Evolutionary conservation across 257 asterid genomes (phyloP).

Genomic region (Solanum tarijense): DNA sequence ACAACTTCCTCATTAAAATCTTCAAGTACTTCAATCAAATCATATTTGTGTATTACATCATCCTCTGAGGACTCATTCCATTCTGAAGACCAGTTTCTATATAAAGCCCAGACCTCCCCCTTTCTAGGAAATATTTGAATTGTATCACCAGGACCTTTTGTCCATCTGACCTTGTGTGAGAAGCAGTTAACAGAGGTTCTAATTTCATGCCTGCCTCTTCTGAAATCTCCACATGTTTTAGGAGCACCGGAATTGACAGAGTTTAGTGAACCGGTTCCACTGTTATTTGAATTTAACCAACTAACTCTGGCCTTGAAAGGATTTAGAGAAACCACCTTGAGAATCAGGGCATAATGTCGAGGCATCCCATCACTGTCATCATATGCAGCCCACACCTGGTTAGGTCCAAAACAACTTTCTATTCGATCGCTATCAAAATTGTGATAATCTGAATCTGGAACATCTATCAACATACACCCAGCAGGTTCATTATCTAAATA

Average conservation of each 20-base stretch:
- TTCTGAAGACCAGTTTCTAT: slow-evolving; percentile 59
- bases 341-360: slow-evolving; percentile 52
- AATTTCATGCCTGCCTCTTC: slow-evolving; percentile 27
- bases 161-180: slow-evolving; percentile 49
- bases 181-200: slow-evolving; percentile 33
- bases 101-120: slow-evolving; percentile 75
- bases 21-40: slow-evolving; percentile 59
- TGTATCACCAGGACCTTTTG: slow-evolving; percentile 22
- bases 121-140: slow-evolving; percentile 43
- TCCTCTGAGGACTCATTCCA: slow-evolving; percentile 67
- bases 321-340: slow-evolving; percentile 35
- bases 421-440: slow-evolving; percentile 41
- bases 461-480: slow-evolving; percentile 24
- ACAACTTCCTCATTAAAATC: slow-evolving; percentile 57
- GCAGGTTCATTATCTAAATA: slow-evolving; percentile 5
- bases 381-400: slow-evolving; percentile 70
- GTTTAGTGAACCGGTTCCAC: slow-evolving; percentile 20
- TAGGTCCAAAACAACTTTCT: slow-evolving; percentile 33
- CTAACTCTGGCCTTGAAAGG: slow-evolving; percentile 49
- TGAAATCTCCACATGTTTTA: slow-evolving; percentile 45
- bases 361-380: slow-evolving; percentile 78
- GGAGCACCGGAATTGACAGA: slow-evolving; percentile 38
- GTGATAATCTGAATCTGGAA: slow-evolving; percentile 43
- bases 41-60: slow-evolving; percentile 36
- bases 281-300: slow-evolving; percentile 40